Base-by-base conservation (phyloP, 495 filamentous ascomycete genomes). In the Hypoxylon crocopeplum region DNA sequence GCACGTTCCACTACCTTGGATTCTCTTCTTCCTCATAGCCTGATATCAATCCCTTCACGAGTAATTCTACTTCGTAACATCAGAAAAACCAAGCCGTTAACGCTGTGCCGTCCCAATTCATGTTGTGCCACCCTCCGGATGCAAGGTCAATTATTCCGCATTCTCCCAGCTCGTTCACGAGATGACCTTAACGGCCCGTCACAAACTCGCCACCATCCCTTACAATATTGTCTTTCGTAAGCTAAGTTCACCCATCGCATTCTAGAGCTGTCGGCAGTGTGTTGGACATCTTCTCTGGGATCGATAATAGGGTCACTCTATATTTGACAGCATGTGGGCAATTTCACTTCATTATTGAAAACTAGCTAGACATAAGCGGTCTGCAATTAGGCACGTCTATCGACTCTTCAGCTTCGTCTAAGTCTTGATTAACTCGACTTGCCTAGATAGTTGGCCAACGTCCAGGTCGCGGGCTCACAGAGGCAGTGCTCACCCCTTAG, bases 71-170 rank as follows among this genome's bases (percentile, higher is more conserved):
- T 27, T 27, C 24, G 24, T 27, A 4, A 27, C 24, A n/a, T n/a
- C n/a, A n/a, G n/a, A n/a, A n/a, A n/a, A n/a, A n/a, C n/a, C n/a
- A n/a, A n/a, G n/a, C 16, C 16, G 15, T 15, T 10, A 22, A 48
- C 21, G 37, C 37, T 41, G 21, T 48, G 36, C 53, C 42, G 53
- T 44, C 44, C 34, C 25, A 25, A 17, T 48, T 53, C 17, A 21
- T 34, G 57, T 27, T 24, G 46, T 62, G 27, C 29, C 21, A 61
- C 57, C 52, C 46, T 47, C 51, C 52, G 59, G 58, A 57, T 62
- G 59, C 52, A 62, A 8, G 22, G 29, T 37, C 16, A 11, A 56
- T 44, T 39, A 27, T 62, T 40, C 59, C 59, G 52, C 21, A 36
- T 62, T 62, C 41, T 62, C 46, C 59, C 39, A 50, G 39, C 11